Evolutionary conservation across 148 eudicot species (phyloP), one percentile per base, ranked within the genome.

Genomic region (Camellia sinensis): DNA sequence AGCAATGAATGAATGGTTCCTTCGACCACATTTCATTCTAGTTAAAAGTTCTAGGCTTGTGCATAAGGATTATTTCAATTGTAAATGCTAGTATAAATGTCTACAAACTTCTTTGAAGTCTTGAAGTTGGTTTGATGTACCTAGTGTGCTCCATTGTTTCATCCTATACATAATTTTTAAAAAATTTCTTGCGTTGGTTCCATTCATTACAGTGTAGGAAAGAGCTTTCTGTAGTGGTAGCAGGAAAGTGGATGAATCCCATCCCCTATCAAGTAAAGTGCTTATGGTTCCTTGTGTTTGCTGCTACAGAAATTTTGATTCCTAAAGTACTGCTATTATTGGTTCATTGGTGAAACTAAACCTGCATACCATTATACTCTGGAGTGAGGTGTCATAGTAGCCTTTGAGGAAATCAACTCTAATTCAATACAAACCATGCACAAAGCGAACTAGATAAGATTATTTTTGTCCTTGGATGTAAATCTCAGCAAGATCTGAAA

Each of bases 361-460:
- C 17, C 12, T 46, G 15, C 54, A 8, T 17, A 62, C 9, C 6
- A 19, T 2, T 62, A 18, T 18, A 19, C 9, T 10, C 8, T 6
- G 0, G 22, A 22, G 67, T 19, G 22, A 63, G 37, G 67, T 7
- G 29, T 41, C 41, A 64, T 13, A 64, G 68, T 8, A 21, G 68
- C 68, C 68, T 21, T 8, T 37, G 37, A 9, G 37, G 41, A 29
- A 64, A 29, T 8, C 56, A 45, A n/a, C 53, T 56, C 48, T 45
- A 70, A 46, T 45, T 69, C 56, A 70, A 70, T 22, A 19, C 7
- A 45, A 4, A 12, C n/a, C 15, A 18, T 18, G 12, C 15, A 41
- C 71, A 14, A 70, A 70, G 73, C 73, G 46, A 70, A 70, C 56
- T 45, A n/a, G 73, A 29, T 46, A 46, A 70, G 40, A 70, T 11